phyloP scores from a whole-genome alignment of 768 basidiomycete genomes.

The Phanerochaete sordida region DNA sequence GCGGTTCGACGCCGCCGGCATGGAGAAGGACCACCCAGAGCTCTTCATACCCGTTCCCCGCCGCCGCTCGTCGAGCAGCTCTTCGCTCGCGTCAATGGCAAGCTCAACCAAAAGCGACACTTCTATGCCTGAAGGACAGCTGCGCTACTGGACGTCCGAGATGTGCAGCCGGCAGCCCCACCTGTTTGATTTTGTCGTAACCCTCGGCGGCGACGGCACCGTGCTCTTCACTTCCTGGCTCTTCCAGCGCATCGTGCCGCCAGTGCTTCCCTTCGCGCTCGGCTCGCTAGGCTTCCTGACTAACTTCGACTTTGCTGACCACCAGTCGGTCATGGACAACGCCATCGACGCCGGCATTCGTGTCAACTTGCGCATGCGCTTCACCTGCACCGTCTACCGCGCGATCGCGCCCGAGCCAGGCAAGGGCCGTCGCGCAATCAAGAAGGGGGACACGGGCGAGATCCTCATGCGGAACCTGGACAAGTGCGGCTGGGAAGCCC shows the following conservation, averaged over 20 bases:
- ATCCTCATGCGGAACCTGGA: slow-evolving; percentile 95
- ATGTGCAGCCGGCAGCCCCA: slow-evolving; percentile 93
- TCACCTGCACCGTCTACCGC: slow-evolving; percentile 97
- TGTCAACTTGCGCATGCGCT: slow-evolving; percentile 97
- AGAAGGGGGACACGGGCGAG: slow-evolving; percentile 91
- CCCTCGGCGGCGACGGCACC: slow-evolving; percentile 96
- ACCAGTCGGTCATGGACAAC: slow-evolving; percentile 81
- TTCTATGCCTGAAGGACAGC: slow-evolving; percentile 74
- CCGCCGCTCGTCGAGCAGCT: slow-evolving; percentile 70
- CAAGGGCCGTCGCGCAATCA: slow-evolving; percentile 71
- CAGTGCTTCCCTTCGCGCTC: slow-evolving; percentile 93
- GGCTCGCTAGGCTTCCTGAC: slow-evolving; percentile 98
- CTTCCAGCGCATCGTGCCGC: slow-evolving; percentile 98
- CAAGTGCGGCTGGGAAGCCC: slow-evolving; percentile 91
- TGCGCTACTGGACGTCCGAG: slow-evolving; percentile 95
- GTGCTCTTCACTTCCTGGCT: slow-evolving; percentile 99
- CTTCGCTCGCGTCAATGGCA: slow-evolving; percentile 53
- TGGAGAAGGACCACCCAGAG: slow-evolving; percentile 82
- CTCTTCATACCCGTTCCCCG: slow-evolving; percentile 79
- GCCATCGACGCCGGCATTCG: slow-evolving; percentile 91
- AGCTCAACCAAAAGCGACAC: slow-evolving; percentile 17
- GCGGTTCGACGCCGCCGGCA: slow-evolving; percentile 91
- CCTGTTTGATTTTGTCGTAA: slow-evolving; percentile 96
- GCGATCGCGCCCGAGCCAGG: slow-evolving; percentile 75
- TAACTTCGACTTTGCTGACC: slow-evolving; percentile 90